Evolutionary conservation across 2,329 filamentous ascomycete genomes (phyloP).

Genomic region (Penicillium crustosum): DNA sequence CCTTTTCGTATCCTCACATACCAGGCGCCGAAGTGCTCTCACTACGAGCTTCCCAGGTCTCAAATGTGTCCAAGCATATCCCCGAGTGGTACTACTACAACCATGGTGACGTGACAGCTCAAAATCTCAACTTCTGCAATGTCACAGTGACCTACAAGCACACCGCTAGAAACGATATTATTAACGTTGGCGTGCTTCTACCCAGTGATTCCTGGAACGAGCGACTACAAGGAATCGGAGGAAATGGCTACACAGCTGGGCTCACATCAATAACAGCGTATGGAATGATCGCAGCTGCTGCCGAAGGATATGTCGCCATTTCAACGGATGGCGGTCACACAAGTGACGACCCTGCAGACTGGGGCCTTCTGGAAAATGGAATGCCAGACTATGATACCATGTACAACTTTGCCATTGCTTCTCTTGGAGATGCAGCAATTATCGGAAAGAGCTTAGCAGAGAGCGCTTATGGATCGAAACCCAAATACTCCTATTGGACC

Average conservation of each 20-base stretch:
- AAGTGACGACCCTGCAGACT: too few relatives aligned
- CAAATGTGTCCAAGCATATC: not conserved
- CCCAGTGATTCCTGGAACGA: constrained; percentile 15
- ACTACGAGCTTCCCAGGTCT: not conserved
- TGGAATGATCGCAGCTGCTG: too few relatives aligned
- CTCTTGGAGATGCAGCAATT: too few relatives aligned
- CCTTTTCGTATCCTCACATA: not conserved
- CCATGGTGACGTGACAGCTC: not conserved
- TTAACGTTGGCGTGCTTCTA: constrained; percentile 18
- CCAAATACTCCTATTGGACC: too few relatives aligned
- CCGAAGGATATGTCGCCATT: too few relatives aligned
- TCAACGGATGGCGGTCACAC: too few relatives aligned
- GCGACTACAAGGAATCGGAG: constrained; percentile 2
- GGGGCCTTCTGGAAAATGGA: too few relatives aligned
- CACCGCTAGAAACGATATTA: constrained; percentile 22
- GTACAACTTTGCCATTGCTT: too few relatives aligned
- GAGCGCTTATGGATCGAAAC: too few relatives aligned
- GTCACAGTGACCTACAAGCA: constrained; percentile 17
- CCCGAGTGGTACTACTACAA: not conserved
- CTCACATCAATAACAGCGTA: not conserved
- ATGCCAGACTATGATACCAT: too few relatives aligned
- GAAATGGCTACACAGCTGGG: constrained; percentile 1
- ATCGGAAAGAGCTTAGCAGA: too few relatives aligned
- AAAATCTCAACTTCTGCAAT: constrained; percentile 34
- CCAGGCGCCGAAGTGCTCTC: not conserved